Evolutionary conservation across 768 basidiomycete genomes (phyloP).

Genomic region (Aureoboletus auriporus): DNA sequence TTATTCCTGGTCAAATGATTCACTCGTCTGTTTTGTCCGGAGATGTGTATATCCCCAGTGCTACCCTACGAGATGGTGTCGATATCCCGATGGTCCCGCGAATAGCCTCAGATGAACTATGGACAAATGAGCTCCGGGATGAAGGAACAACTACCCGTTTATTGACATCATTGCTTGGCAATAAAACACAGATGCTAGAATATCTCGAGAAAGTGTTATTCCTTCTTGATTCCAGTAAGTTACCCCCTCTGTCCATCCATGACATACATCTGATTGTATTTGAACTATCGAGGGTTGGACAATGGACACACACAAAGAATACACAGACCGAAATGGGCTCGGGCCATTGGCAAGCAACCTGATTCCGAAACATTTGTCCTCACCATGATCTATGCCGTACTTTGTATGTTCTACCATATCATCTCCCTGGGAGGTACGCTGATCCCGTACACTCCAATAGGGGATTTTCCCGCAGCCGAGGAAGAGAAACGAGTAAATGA

Average conservation of each 20-base stretch:
- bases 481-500: neutral
- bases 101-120: neutral
- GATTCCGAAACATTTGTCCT: neutral
- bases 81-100: neutral
- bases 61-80: neutral
- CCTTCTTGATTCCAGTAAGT: constrained; percentile 7
- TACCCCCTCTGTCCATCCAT: neutral
- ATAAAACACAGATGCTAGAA: too few relatives aligned
- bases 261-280: neutral
- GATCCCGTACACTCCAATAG: neutral
- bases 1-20: neutral
- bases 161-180: neutral
- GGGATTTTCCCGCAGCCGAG: neutral
- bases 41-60: neutral
- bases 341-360: neutral
- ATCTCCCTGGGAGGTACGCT: neutral
- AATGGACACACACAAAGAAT: neutral
- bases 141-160: neutral
- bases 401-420: neutral
- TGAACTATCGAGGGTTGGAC: neutral
- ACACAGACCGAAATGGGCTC: neutral
- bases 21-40: neutral
- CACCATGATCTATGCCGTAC: neutral
- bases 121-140: neutral
- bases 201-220: constrained; percentile 4